Evolutionary conservation across 1,284 basidiomycete genomes (phyloP).

Genomic region (Ceratobasidium sp.): DNA sequence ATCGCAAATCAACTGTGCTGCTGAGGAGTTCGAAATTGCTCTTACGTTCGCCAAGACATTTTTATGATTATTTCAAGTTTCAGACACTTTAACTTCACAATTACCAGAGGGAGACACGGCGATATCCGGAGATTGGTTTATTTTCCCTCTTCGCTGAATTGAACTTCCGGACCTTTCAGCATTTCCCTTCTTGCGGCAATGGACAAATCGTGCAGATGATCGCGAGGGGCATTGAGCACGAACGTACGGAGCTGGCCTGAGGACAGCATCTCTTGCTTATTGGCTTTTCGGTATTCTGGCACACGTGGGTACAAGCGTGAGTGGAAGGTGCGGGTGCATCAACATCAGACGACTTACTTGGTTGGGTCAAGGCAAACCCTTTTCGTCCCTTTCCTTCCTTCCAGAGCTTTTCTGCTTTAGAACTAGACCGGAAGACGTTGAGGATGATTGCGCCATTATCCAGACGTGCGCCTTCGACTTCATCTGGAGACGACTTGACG

Average conservation of each 20-base stretch:
- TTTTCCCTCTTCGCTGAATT: neutral
- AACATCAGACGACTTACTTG: constrained; percentile 4
- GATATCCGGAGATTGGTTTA: no score
- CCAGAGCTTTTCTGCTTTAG: constrained; percentile 26
- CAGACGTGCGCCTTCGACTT: neutral
- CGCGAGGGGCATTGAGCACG: constrained; percentile 2
- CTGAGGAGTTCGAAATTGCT: no score
- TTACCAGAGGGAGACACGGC: no score
- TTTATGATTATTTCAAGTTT: no score
- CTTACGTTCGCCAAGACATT: no score
- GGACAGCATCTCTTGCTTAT: constrained; percentile 14
- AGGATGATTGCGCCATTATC: constrained; percentile 6
- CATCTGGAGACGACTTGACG: neutral
- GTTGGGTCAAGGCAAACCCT: constrained; percentile 26
- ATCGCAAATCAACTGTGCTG: no score
- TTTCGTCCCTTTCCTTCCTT: constrained; percentile 3
- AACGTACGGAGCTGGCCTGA: constrained; percentile 19
- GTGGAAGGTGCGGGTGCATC: neutral
- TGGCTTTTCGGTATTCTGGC: constrained; percentile 5
- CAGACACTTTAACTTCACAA: no score
- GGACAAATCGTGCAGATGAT: neutral
- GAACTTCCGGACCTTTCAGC: neutral
- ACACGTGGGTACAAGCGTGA: neutral
- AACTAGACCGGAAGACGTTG: constrained; percentile 10
- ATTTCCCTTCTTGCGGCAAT: constrained; percentile 13